Conservation (phyloP, 78 protist species). For the Guillardia theta region DNA sequence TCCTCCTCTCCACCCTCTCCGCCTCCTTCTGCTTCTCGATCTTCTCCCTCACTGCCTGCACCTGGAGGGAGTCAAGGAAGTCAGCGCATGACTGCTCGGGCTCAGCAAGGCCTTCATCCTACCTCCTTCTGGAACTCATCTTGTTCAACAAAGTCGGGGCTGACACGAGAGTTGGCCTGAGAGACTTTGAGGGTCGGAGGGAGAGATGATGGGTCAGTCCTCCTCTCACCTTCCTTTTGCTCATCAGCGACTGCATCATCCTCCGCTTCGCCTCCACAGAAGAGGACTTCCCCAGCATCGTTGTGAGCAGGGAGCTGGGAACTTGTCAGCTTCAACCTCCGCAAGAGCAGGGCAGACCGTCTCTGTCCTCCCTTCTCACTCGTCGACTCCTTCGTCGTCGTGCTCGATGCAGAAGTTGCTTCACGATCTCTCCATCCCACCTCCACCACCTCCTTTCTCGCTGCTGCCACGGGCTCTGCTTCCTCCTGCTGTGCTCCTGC, state of each 20-base stretch:
- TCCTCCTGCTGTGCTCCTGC: not conserved
- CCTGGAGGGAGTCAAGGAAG: too few relatives aligned
- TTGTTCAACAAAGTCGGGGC: not conserved
- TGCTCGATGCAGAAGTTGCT: too few relatives aligned
- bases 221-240: not conserved
- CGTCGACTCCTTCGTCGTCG: too few relatives aligned
- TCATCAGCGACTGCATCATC: not conserved
- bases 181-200: not conserved
- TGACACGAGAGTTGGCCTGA: not conserved
- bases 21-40: not conserved
- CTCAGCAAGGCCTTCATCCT: too few relatives aligned
- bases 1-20: not conserved
- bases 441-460: not conserved
- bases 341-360: too few relatives aligned
- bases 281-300: not conserved
- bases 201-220: not conserved
- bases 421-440: not conserved
- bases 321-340: too few relatives aligned
- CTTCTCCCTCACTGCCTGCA: not conserved
- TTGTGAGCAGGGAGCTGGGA: not conserved
- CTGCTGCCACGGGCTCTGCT: not conserved
- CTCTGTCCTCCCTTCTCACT: too few relatives aligned
- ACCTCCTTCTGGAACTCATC: not conserved
- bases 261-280: not conserved
- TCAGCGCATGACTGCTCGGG: too few relatives aligned